Evolutionary conservation across 495 filamentous ascomycete species (phyloP), one percentile per base, ranked within the genome.

Genomic region (Cercophora samala): DNA sequence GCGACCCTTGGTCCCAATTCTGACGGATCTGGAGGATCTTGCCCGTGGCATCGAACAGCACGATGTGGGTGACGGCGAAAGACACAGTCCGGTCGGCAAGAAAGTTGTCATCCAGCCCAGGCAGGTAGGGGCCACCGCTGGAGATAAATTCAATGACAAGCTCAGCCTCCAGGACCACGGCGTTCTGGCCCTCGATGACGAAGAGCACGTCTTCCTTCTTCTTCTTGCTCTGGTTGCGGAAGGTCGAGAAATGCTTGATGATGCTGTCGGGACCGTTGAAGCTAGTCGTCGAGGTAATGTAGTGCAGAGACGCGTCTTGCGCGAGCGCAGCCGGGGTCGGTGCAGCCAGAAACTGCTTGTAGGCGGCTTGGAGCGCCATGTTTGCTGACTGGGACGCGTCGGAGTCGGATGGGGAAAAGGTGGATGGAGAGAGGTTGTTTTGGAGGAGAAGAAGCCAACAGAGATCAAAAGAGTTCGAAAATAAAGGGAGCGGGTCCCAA

Each of bases 1-100:
- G 85, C 62, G 92, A 92, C 25, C 88, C 93, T 78, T 98, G 96
- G 75, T 99, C 95, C 95, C 95, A 99, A 76, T 90, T 90, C 66
- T 93, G 87, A 63, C 93, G 90, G 70, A 97, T 89, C 72, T 92
- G 90, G 68, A 84, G 78, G 76, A 99, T 97, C 75, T 92, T 90
- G 68, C 88, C 84, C 53, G 89, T 73, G 53, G 78, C 68, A 73
- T 96, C 86, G 80, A 97, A 97, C 53, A 86, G 85, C 69, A 98
- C 95, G 62, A 98, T 87, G 81, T 99, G 95, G 70, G 93, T 83
- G 82, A 95, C 87, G 65, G 91, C 89, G 69, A 98, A 86, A 52
- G 85, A 89, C 58, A 91, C 91, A 69, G 86, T 86, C 68, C 89
- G 89, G 76, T 98, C 96, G 63, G 89, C 81, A 62, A 99, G 78